These are phyloP conservation scores for Moringa oleifera DNA, from an alignment of 345 rosid species.

Conservation along the genomic window DNA sequence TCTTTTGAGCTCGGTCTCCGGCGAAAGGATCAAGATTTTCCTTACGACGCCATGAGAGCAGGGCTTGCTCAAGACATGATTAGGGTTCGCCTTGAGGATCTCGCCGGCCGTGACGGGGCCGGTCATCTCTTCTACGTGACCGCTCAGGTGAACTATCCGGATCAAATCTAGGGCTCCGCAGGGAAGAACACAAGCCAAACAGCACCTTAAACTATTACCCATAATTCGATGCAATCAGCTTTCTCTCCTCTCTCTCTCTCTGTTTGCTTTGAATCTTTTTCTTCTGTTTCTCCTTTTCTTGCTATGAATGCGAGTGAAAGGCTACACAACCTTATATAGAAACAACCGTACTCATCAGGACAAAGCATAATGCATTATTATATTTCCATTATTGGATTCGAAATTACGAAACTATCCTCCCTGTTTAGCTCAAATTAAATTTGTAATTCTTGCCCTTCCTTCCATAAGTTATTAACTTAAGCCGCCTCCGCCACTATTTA, in stretches of 20 bases:
- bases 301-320: conserved; percentile 6
- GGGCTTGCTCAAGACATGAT: conserved; percentile 81
- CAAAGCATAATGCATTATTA: background rate
- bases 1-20: conserved; percentile 81
- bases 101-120: conserved; percentile 74
- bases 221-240: conserved; percentile 20
- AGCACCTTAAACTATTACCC: conserved; percentile 92
- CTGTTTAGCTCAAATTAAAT: background rate
- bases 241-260: background rate
- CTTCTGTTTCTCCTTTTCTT: background rate
- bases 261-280: background rate
- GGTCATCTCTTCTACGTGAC: conserved; percentile 74
- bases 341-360: conserved; percentile 13
- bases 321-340: conserved; percentile 24
- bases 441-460: conserved; percentile 7
- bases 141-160: conserved; percentile 83
- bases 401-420: conserved; percentile 13
- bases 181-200: conserved; percentile 90
- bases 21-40: conserved; percentile 68
- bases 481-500: no score
- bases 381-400: background rate
- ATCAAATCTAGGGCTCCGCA: conserved; percentile 95
- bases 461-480: conserved; percentile 12
- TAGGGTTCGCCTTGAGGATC: conserved; percentile 71
- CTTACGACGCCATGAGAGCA: conserved; percentile 72